phyloP scores from a whole-genome alignment of 2,329 filamentous ascomycete genomes.

The Xylariaceae sp. region DNA sequence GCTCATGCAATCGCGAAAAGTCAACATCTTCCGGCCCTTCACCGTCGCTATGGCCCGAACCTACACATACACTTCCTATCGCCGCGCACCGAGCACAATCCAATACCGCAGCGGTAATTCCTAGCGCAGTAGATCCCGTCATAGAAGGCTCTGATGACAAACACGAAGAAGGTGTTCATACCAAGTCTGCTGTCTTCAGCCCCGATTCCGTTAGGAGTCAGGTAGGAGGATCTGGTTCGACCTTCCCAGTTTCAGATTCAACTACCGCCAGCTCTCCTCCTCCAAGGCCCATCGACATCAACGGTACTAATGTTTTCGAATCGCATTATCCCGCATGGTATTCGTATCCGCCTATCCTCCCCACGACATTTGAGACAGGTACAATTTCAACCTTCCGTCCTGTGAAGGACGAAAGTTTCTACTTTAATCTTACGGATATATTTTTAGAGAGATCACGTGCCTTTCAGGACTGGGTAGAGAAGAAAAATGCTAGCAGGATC shows the following conservation, averaged over 20 bases:
- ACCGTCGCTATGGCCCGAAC: constrained; percentile 28
- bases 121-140: background rate
- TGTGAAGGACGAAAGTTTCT: background rate
- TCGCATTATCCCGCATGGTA: constrained; percentile 21
- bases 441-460: constrained; percentile 28
- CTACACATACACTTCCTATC: background rate
- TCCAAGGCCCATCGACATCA: constrained; percentile 1
- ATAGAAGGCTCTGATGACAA: background rate
- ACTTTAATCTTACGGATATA: constrained; percentile 5
- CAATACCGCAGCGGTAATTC: background rate
- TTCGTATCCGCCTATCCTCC: constrained; percentile 20
- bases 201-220: background rate
- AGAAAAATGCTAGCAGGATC: constrained; percentile 22
- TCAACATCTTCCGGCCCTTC: constrained; percentile 13
- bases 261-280: background rate
- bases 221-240: constrained; percentile 1
- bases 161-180: background rate
- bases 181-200: background rate
- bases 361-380: constrained; percentile 14
- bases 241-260: constrained; percentile 7
- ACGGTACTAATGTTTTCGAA: constrained; percentile 8
- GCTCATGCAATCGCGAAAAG: background rate
- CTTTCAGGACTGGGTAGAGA: constrained; percentile 27
- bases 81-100: background rate
- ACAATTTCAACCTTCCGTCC: background rate